Conservation (phyloP, 2,329 filamentous ascomycete genomes). For the Chrysoporthe cubensis region DNA sequence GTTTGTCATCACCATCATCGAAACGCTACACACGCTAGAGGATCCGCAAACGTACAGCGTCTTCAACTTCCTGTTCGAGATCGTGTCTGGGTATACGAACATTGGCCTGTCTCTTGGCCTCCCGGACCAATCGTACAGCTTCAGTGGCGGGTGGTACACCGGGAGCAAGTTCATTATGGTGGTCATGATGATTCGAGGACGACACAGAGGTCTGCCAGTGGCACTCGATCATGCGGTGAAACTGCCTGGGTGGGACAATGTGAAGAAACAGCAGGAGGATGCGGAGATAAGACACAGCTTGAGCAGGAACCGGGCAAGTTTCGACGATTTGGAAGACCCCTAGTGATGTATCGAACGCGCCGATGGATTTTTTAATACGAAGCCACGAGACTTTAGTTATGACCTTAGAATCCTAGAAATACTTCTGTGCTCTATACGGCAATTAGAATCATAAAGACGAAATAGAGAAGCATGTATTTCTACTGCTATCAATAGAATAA, state of each 20-base stretch:
- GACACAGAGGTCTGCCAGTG: conserved; percentile 59
- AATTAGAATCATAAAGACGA: too few species aligned
- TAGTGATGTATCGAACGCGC: background rate
- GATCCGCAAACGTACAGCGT: conserved; percentile 59
- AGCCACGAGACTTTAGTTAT: background rate
- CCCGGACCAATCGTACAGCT: conserved; percentile 23
- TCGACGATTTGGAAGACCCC: background rate
- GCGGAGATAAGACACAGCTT: conserved; percentile 26
- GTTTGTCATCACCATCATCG: conserved; percentile 63
- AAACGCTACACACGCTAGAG: conserved; percentile 56
- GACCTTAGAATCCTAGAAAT: background rate
- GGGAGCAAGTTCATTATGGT: conserved; percentile 28
- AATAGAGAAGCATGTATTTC: too few species aligned
- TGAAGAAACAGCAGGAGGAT: conserved; percentile 30
- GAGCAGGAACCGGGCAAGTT: conserved; percentile 11
- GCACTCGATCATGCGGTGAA: conserved; percentile 57
- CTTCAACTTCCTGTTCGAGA: conserved; percentile 64
- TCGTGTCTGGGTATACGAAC: conserved; percentile 40
- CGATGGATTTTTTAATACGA: background rate
- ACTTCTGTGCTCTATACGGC: background rate
- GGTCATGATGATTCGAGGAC: conserved; percentile 48
- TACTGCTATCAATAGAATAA: too few species aligned
- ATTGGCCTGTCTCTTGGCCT: conserved; percentile 23
- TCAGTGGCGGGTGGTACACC: conserved; percentile 25
- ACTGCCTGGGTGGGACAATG: conserved; percentile 43